Percentiles rank a stretch among this genome's conserved stretches.
phyloP scores from a whole-genome alignment of 306 rosid species.

The Trichosanthes truncata region DNA sequence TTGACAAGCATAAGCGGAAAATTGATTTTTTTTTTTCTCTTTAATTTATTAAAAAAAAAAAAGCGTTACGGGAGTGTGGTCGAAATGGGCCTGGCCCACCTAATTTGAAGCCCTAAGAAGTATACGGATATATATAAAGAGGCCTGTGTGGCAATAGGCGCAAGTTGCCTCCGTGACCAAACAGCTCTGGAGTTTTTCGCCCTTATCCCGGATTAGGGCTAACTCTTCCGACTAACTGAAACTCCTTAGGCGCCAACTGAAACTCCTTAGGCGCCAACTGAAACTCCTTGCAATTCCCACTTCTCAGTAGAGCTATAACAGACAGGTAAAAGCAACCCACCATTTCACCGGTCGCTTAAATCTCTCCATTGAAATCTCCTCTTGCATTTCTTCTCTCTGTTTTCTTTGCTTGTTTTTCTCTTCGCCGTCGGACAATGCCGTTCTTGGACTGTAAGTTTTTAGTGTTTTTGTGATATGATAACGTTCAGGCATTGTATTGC shows the following conservation, averaged over 20 bases:
- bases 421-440: slow-evolving; percentile 4
- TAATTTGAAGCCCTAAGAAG: neutral
- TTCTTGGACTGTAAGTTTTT: neutral
- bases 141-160: neutral
- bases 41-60: no score
- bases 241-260: slow-evolving; percentile 31
- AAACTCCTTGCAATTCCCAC: slow-evolving; percentile 12
- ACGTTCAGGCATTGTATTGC: neutral
- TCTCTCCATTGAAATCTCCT: neutral
- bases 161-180: slow-evolving; percentile 28
- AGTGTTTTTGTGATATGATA: neutral
- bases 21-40: no score
- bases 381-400: neutral
- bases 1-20: no score
- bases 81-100: neutral
- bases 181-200: slow-evolving; percentile 16
- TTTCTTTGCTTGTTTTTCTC: neutral
- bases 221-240: slow-evolving; percentile 20
- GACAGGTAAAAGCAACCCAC: slow-evolving; percentile 19
- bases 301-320: neutral
- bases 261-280: slow-evolving; percentile 33
- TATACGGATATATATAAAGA: neutral
- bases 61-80: no score
- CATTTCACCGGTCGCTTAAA: neutral
- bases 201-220: slow-evolving; percentile 66